Base-by-base conservation (phyloP, 2,329 filamentous ascomycete genomes). In the Chrysoporthe deuterocubensis region DNA sequence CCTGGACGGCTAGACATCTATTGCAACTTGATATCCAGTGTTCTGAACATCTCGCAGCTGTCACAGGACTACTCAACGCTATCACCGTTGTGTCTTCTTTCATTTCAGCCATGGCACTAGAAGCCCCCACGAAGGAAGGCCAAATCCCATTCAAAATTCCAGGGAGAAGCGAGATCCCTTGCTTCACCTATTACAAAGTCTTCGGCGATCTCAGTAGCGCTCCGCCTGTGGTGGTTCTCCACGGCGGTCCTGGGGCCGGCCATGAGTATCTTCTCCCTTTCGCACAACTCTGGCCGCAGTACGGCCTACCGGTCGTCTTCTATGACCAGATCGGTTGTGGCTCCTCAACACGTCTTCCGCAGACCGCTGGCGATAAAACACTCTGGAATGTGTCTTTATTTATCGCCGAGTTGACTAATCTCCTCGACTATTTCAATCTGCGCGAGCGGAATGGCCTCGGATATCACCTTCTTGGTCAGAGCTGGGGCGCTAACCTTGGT, bases 271-370 rank as follows among this genome's bases (percentile, higher is more conserved):
- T 82, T 6, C 71, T 77, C 0, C 26, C 59, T 9, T 68, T 68
- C 6, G 62, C 66, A 1, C 48, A 57, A 14, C 43, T 68, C 3
- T 68, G 62, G 57, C 62, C 56, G 1, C 57, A 57, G 40, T 62
- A 65, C 16, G 71, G 73, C 26, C 78, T 81, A 8, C 81, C 84
- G 0, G 75, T 86, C 1, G 73, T 87, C n/a, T 80, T 85, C 73
- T 87, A 87, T 71, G 84, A 87, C 70, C 84, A 86, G 68, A 78
- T 86, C 62, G 84, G 84, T n/a, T 81, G 80, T 69, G 84, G 81
- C 7, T 72, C 73, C 13, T 84, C 81, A 2, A 86, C 84, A 0
- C 82, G 81, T 65, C 74, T 85, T 8, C 79, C 71, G 0, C 79
- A 83, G 32, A 82, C 80, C 64, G 73, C 58, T 1, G 63, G 64